phyloP scores from a whole-genome alignment of 108 stramenopile species.

The Stephanodiscus minutulus region DNA sequence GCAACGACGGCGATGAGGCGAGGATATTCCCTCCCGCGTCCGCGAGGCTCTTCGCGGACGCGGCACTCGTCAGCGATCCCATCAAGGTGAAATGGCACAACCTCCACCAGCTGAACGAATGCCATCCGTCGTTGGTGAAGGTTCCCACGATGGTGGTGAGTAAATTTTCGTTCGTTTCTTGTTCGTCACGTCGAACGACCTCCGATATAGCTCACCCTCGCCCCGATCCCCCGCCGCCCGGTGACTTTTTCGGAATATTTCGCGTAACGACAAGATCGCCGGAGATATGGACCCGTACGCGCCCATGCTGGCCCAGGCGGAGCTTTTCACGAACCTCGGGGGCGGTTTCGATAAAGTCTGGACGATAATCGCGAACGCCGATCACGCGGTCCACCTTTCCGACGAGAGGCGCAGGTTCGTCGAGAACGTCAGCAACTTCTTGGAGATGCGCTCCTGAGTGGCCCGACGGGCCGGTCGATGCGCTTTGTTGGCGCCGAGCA shows the following conservation, averaged over 20 bases:
- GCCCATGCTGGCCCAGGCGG: slow-evolving; percentile 65
- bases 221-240: too few relatives aligned
- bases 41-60: slow-evolving; percentile 68
- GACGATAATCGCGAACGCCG: slow-evolving; percentile 83
- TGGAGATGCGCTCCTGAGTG: slow-evolving; percentile 1
- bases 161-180: too few relatives aligned
- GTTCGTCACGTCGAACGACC: too few relatives aligned
- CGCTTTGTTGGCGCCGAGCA: too few relatives aligned
- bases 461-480: too few relatives aligned
- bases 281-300: slow-evolving; percentile 87
- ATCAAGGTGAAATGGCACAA: slow-evolving; percentile 84
- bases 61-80: slow-evolving; percentile 78
- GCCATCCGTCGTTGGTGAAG: slow-evolving; percentile 77
- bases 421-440: slow-evolving; percentile 50
- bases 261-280: too few relatives aligned
- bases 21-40: slow-evolving; percentile 59
- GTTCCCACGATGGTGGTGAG: slow-evolving; percentile 77
- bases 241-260: too few relatives aligned
- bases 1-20: background rate
- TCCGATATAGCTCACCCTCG: too few relatives aligned
- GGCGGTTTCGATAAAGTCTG: slow-evolving; percentile 73
- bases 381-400: slow-evolving; percentile 85
- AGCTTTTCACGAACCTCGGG: slow-evolving; percentile 73
- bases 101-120: slow-evolving; percentile 88
- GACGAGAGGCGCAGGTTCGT: slow-evolving; percentile 71